These are phyloP conservation scores for Eucalyptus leucophloia DNA, from an alignment of 345 rosid genomes.

Conservation along the genomic window DNA sequence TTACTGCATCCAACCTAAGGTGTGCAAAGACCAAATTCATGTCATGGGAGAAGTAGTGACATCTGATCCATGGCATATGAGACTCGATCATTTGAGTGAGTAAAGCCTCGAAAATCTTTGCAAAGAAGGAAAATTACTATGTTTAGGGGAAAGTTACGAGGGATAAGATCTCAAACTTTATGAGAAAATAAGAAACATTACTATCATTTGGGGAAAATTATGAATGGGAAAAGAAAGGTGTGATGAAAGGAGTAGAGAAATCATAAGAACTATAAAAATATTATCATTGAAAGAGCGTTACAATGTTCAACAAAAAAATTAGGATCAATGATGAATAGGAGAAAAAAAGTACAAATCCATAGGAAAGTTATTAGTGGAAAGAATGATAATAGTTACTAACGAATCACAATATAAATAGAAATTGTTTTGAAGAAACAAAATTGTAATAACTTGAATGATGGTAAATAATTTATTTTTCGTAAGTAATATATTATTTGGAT, in stretches of 20 bases:
- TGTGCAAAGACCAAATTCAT: background rate
- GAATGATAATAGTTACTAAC: background rate
- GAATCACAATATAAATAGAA: background rate
- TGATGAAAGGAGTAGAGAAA: too few relatives aligned
- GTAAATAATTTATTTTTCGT: background rate
- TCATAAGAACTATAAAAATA: background rate
- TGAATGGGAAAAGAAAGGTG: background rate
- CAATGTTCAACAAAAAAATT: background rate
- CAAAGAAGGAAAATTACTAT: too few relatives aligned
- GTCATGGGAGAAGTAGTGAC: background rate
- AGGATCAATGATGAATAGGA: background rate
- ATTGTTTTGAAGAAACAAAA: background rate
- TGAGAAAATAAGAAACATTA: too few relatives aligned
- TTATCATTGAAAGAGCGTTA: background rate
- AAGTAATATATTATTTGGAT: too few relatives aligned
- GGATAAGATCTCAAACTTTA: too few relatives aligned
- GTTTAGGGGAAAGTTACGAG: too few relatives aligned
- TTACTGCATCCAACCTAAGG: background rate
- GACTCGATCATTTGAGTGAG: too few relatives aligned
- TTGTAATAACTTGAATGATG: background rate
- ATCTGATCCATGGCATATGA: too few relatives aligned
- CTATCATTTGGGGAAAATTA: background rate
- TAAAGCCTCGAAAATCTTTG: too few relatives aligned
- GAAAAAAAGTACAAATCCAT: too few relatives aligned
- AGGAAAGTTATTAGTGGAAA: background rate